phyloP scores from a whole-genome alignment of 768 basidiomycete genomes.

The Hypsizygus marmoreus region DNA sequence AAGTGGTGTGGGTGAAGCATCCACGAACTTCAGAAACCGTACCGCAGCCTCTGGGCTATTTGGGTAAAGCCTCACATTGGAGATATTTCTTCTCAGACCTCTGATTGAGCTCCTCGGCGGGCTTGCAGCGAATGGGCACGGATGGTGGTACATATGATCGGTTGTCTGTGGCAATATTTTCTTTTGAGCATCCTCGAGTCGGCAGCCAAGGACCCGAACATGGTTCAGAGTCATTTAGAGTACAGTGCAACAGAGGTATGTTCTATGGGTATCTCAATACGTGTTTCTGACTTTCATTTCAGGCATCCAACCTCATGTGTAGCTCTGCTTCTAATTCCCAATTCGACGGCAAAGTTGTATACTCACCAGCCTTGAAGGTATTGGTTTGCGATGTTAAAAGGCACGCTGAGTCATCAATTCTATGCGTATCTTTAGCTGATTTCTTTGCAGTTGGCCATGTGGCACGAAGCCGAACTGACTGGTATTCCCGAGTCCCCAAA shows the following conservation, averaged over 20 bases:
- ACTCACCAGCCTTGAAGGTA: slow-evolving; percentile 92
- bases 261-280: not conserved
- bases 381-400: slow-evolving; percentile 99
- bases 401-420: slow-evolving; percentile 42
- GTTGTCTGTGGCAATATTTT: slow-evolving; percentile 23
- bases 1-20: slow-evolving; percentile 92
- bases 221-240: slow-evolving; percentile 81
- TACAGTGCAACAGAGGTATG: slow-evolving; percentile 82
- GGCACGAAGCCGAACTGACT: slow-evolving; percentile 98
- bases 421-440: not conserved
- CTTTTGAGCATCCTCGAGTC: slow-evolving; percentile 9
- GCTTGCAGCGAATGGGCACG: slow-evolving; percentile 7
- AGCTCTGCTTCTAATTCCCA: slow-evolving; percentile 84
- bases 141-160: slow-evolving; percentile 15
- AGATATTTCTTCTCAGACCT: slow-evolving; percentile 11
- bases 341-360: slow-evolving; percentile 89
- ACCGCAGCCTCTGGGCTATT: slow-evolving; percentile 68
- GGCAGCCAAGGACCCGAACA: slow-evolving; percentile 28
- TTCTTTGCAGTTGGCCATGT: slow-evolving; percentile 78
- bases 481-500: slow-evolving; percentile 77
- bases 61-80: slow-evolving; percentile 56
- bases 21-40: slow-evolving; percentile 80
- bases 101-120: slow-evolving; percentile 1
- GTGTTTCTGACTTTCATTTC: slow-evolving; percentile 6
- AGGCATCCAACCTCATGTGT: slow-evolving; percentile 93